These are phyloP conservation scores for Colletotrichum viniferum DNA, from an alignment of 2,329 filamentous ascomycete species.

Conservation along the genomic window DNA sequence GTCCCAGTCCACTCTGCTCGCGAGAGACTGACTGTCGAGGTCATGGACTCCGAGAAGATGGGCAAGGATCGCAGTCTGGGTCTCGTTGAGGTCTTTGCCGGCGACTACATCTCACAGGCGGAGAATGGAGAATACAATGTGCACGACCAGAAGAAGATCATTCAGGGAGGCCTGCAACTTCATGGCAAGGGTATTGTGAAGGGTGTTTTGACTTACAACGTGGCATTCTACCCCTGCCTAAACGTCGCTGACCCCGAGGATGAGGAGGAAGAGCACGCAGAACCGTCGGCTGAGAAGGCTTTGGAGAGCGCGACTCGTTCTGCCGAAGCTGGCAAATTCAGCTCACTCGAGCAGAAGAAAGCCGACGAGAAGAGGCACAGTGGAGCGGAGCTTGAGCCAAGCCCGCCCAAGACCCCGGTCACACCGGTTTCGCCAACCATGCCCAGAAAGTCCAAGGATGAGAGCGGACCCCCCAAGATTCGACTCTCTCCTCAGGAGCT, in stretches of 20 bases:
- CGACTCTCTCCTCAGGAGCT: conserved; percentile 81
- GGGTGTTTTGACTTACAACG: conserved; percentile 81
- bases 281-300: conserved; percentile 43
- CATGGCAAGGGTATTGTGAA: conserved; percentile 77
- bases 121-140: conserved; percentile 82
- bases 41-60: conserved; percentile 95
- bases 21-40: conserved; percentile 86
- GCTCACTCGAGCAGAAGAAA: conserved; percentile 36
- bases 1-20: conserved; percentile 84
- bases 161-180: conserved; percentile 72
- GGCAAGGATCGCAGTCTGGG: conserved; percentile 91
- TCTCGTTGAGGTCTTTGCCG: conserved; percentile 74
- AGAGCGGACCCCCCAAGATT: conserved; percentile 72
- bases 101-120: conserved; percentile 79
- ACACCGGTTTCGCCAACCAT: conserved; percentile 49
- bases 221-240: conserved; percentile 87
- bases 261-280: conserved; percentile 65
- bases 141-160: conserved; percentile 74
- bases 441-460: conserved; percentile 55
- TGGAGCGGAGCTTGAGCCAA: conserved; percentile 24
- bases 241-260: conserved; percentile 90
- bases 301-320: conserved; percentile 23
- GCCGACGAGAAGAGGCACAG: conserved; percentile 28
- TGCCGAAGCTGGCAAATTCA: conserved; percentile 49
- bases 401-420: conserved; percentile 44